Evolutionary conservation across 108 stramenopile species (phyloP), one percentile per base, ranked within the genome.

Genomic region (Conticribra weissflogii): DNA sequence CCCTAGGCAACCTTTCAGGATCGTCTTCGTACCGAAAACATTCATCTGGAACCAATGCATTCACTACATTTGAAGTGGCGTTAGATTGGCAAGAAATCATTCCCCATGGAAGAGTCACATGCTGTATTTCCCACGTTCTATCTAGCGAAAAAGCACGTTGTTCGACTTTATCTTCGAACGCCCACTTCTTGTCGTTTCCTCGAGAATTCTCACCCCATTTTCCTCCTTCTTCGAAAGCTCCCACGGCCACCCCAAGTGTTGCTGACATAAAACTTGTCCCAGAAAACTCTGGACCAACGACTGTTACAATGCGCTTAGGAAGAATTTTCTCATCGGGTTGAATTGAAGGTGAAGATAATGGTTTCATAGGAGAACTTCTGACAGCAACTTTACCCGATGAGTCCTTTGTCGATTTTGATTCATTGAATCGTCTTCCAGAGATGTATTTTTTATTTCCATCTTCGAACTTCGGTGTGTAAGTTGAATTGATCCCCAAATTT

Each of bases 261-360:
- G 66, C 62, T 12, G 66, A 27, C 29, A 76, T 44, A 51, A 76
- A 81, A 15, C 74, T 81, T 14, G 69, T 81, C 1, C 79, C 79
- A 3, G 65, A 67, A 1, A 62, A 71, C 53, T 81, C 79, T 19
- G 66, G 69, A 7, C 79, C 79, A 31, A 81, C 61, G 41, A 81
- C 69, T 23, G 74, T 76, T 2, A 81, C 53, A 12, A 81, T 56
- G 23, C 61, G 45, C 54, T 62, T 68, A 5, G 77, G 71, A 2
- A 78, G 62, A n/a, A n/a, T n/a, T n/a, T n/a, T n/a, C n/a, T n/a
- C n/a, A n/a, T n/a, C n/a, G n/a, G n/a, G n/a, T n/a, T n/a, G n/a
- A n/a, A n/a, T n/a, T n/a, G n/a, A n/a, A n/a, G n/a, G n/a, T n/a
- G n/a, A n/a, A n/a, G n/a, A n/a, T n/a, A n/a, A n/a, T n/a, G n/a